phyloP scores from a whole-genome alignment of 441 rosid genomes.

The Populus hybrid region DNA sequence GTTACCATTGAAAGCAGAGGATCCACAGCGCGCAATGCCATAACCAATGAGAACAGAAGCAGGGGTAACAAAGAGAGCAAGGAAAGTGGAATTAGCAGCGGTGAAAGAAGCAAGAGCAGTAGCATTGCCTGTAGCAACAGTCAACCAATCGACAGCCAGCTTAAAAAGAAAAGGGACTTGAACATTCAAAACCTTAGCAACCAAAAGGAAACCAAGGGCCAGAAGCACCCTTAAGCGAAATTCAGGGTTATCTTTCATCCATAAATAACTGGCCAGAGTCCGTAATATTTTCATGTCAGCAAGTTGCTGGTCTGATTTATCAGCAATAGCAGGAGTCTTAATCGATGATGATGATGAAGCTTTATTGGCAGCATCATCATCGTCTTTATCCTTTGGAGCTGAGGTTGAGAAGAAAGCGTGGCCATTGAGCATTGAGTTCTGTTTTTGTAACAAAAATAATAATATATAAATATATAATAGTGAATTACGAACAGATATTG shows the following conservation, averaged over 20 bases:
- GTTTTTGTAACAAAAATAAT: background rate
- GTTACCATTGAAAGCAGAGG: conserved; percentile 85
- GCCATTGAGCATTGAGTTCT: conserved; percentile 38
- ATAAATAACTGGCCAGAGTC: conserved; percentile 61
- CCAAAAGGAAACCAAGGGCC: conserved; percentile 75
- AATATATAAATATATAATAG: background rate
- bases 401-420: conserved; percentile 50
- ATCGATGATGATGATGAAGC: background rate
- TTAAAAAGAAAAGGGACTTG: conserved; percentile 96
- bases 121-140: conserved; percentile 52
- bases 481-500: background rate
- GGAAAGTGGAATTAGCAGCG: conserved; percentile 48
- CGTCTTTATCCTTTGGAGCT: conserved; percentile 17
- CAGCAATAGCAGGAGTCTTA: background rate
- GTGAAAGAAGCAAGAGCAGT: conserved; percentile 45
- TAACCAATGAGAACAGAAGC: conserved; percentile 77
- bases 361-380: background rate
- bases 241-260: conserved; percentile 80
- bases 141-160: conserved; percentile 78
- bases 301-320: conserved; percentile 24
- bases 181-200: conserved; percentile 79
- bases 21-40: conserved; percentile 77
- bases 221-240: conserved; percentile 72
- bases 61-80: conserved; percentile 76
- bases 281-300: conserved; percentile 70